A percentile compares a stretch with the other conserved stretches of the same genome.
phyloP scores from a whole-genome alignment of 352 stramenopile genomes.

The Pythium aquatile region DNA sequence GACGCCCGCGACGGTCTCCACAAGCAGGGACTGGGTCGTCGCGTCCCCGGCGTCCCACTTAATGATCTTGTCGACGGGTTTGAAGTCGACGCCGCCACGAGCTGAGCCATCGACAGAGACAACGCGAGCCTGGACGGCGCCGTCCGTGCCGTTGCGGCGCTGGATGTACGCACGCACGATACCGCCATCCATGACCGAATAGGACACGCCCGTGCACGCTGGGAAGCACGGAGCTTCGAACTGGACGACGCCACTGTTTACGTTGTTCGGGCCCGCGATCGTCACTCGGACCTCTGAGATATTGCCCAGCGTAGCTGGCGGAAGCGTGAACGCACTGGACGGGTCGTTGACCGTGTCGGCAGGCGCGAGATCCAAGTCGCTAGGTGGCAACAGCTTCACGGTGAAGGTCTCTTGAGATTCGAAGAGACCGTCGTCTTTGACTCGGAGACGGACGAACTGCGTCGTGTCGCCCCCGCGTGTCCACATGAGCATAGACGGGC shows the following conservation, averaged over 20 bases:
- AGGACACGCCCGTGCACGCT: conserved; percentile 45
- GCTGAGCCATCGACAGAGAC: conserved; percentile 48
- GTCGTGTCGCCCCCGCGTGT: conserved; percentile 29
- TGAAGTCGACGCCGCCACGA: conserved; percentile 49
- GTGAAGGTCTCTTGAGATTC: conserved; percentile 52
- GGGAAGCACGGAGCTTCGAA: conserved; percentile 73
- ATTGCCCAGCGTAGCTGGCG: conserved; percentile 37
- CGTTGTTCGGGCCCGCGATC: conserved; percentile 64
- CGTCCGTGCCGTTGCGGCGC: conserved; percentile 53
- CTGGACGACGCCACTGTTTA: conserved; percentile 45
- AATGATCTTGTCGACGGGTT: conserved; percentile 32
- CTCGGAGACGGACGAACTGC: conserved; percentile 46
- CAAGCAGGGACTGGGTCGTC: conserved; percentile 45
- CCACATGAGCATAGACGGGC: conserved; percentile 43
- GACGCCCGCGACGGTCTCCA: conserved; percentile 38
- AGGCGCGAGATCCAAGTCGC: conserved; percentile 11
- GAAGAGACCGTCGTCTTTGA: conserved; percentile 51
- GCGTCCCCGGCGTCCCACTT: conserved; percentile 55
- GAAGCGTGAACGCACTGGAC: conserved; percentile 27
- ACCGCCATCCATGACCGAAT: conserved; percentile 45
- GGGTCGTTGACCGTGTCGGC: conserved; percentile 22
- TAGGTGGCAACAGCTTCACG: conserved; percentile 35
- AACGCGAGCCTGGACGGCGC: conserved; percentile 39
- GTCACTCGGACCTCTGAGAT: conserved; percentile 46
- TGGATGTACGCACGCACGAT: conserved; percentile 50